A percentile compares a stretch with the other conserved stretches of the same genome.
phyloP scores from a whole-genome alignment of 108 stramenopile species.

The Conticribra weissflogii region DNA sequence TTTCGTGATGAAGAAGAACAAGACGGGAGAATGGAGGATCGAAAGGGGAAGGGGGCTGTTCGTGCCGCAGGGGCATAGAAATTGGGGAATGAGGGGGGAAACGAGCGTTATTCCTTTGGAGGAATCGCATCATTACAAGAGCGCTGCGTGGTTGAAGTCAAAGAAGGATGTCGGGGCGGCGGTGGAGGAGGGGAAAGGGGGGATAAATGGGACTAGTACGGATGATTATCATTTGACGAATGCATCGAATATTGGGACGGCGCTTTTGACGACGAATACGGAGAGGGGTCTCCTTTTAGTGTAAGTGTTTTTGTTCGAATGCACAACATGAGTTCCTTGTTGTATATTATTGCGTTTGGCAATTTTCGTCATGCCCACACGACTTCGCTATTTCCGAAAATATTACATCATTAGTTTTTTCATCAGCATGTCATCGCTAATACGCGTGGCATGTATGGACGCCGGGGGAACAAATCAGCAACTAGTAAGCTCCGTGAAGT shows the following conservation, averaged over 20 bases:
- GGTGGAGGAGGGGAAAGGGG: not conserved
- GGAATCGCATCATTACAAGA: slow-evolving; percentile 13
- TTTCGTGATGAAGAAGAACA: slow-evolving; percentile 42
- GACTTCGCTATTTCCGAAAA: slow-evolving; percentile 1
- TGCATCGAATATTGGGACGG: slow-evolving; percentile 86
- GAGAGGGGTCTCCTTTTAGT: slow-evolving; percentile 64
- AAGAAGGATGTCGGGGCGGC: not conserved
- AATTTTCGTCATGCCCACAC: no score
- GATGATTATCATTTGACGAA: slow-evolving; percentile 70
- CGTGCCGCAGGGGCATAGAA: slow-evolving; percentile 28
- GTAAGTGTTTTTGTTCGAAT: no score
- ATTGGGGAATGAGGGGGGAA: slow-evolving; percentile 19
- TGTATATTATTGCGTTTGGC: no score
- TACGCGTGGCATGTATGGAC: slow-evolving; percentile 13
- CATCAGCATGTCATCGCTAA: slow-evolving; percentile 54
- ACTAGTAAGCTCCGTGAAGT: slow-evolving; percentile 47
- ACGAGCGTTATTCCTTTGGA: slow-evolving; percentile 11
- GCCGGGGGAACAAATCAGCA: slow-evolving; percentile 40
- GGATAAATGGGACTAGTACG: slow-evolving; percentile 15
- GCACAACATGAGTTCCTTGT: no score
- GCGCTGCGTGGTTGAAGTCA: not conserved
- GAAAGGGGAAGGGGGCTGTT: slow-evolving; percentile 33
- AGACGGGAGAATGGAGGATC: slow-evolving; percentile 44
- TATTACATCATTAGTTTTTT: slow-evolving; percentile 38
- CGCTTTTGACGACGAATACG: slow-evolving; percentile 77